Evolutionary conservation across 2,329 filamentous ascomycete genomes (phyloP).

Genomic region (Colletotrichum gloeosporioides): DNA sequence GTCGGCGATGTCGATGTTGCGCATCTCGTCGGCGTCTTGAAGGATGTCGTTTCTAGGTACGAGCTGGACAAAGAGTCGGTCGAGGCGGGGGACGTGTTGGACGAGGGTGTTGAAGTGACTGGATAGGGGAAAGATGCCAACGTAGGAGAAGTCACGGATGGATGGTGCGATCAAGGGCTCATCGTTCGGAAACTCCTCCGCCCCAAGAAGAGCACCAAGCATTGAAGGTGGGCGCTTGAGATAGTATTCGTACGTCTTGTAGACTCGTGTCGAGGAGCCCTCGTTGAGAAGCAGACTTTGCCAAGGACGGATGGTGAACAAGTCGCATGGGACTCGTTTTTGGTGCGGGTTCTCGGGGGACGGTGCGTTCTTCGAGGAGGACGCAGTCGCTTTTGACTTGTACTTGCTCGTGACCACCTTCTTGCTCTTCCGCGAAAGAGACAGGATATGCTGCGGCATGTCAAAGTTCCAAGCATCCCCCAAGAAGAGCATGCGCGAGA

Average conservation of each 20-base stretch:
- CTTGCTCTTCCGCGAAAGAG: constrained; percentile 39
- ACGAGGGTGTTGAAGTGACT: constrained; percentile 62
- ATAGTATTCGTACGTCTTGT: constrained; percentile 75
- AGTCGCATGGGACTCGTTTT: constrained; percentile 31
- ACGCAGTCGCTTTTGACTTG: not conserved
- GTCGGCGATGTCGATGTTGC: constrained; percentile 44
- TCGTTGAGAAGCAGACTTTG: constrained; percentile 72
- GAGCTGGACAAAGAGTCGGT: constrained; percentile 60
- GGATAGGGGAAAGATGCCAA: constrained; percentile 71
- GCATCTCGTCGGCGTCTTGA: constrained; percentile 40
- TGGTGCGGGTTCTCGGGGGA: not conserved
- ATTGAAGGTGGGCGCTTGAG: constrained; percentile 68
- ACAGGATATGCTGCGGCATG: constrained; percentile 66
- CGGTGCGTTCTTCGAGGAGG: not conserved
- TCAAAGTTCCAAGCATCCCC: constrained; percentile 69
- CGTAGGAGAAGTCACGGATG: constrained; percentile 60
- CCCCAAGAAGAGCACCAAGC: constrained; percentile 55
- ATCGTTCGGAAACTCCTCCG: constrained; percentile 42
- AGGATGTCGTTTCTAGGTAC: constrained; percentile 38
- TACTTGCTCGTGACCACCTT: not conserved
- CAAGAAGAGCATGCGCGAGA: constrained; percentile 61
- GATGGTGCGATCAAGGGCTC: constrained; percentile 41
- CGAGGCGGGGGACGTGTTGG: constrained; percentile 52
- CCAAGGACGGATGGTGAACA: constrained; percentile 71
- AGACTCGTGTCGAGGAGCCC: constrained; percentile 74